Evolutionary conservation across 306 rosid genomes (phyloP).

Genomic region (Lablab purpureus): DNA sequence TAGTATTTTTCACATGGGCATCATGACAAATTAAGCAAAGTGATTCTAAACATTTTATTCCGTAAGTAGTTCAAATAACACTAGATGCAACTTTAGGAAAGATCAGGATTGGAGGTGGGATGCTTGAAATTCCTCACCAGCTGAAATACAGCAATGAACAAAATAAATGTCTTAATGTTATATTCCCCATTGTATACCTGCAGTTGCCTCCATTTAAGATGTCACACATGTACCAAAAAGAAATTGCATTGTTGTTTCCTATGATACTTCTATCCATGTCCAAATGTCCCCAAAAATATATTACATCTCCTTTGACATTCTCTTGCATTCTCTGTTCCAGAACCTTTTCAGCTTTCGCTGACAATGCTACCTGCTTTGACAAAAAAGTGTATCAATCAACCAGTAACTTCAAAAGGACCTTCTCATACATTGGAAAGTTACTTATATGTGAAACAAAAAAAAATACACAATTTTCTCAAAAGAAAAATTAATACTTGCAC

Average conservation of each 20-base stretch:
- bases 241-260: conserved; percentile 62
- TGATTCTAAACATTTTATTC: conserved; percentile 6
- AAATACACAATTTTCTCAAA: conserved; percentile 36
- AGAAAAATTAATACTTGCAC: conserved; percentile 22
- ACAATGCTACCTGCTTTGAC: conserved; percentile 72
- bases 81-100: conserved; percentile 39
- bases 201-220: conserved; percentile 91
- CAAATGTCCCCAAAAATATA: conserved; percentile 87
- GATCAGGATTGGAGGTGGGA: conserved; percentile 28
- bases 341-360: conserved; percentile 71
- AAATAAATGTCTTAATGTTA: conserved; percentile 6
- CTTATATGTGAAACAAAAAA: conserved; percentile 6
- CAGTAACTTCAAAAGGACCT: conserved; percentile 23
- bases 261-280: conserved; percentile 62
- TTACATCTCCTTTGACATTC: conserved; percentile 71
- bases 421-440: conserved; percentile 8
- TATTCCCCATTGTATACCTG: conserved; percentile 61
- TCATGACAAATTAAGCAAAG: conserved; percentile 21
- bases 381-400: conserved; percentile 44
- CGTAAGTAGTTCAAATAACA: conserved; percentile 16
- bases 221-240: conserved; percentile 96
- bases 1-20: conserved; percentile 27
- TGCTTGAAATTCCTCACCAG: conserved; percentile 31
- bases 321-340: conserved; percentile 74
- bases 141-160: conserved; percentile 29